Conservation (phyloP, 2,329 filamentous ascomycete genomes). For the Cercospora zeina region DNA sequence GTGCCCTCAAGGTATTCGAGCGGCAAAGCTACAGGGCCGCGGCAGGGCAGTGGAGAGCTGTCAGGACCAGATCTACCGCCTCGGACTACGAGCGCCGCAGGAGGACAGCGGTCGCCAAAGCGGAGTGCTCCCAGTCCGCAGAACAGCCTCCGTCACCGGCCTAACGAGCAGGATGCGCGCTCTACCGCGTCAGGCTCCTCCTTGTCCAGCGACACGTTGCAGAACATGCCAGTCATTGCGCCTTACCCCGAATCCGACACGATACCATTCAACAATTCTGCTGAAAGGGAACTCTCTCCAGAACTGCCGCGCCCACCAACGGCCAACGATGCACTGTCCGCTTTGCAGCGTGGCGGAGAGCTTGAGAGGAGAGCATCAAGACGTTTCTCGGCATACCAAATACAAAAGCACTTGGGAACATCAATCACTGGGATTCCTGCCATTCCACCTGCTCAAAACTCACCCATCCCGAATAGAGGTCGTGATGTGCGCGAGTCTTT, state of each 20-base stretch:
- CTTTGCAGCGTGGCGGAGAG: conserved; percentile 86
- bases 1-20: conserved; percentile 44
- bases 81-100: conserved; percentile 48
- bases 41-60: conserved; percentile 47
- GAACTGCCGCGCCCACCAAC: conserved; percentile 71
- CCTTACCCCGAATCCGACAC: conserved; percentile 67
- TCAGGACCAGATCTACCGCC: conserved; percentile 49
- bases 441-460: conserved; percentile 74
- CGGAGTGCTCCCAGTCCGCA: conserved; percentile 45
- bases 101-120: conserved; percentile 45
- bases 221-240: conserved; percentile 72
- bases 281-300: conserved; percentile 41
- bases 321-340: conserved; percentile 85
- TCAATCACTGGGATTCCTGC: conserved; percentile 81
- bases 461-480: conserved; percentile 80
- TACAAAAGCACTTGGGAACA: conserved; percentile 85
- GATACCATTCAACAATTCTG: conserved; percentile 44
- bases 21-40: conserved; percentile 43
- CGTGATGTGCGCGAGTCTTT: conserved; percentile 83
- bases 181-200: conserved; percentile 60
- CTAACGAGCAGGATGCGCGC: conserved; percentile 27
- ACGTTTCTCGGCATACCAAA: conserved; percentile 94
- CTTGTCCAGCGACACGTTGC: conserved; percentile 72
- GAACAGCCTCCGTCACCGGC: conserved; percentile 34
- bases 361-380: conserved; percentile 88